Evolutionary conservation across 768 basidiomycete species (phyloP).

Genomic region (Ephemerocybe angulata): DNA sequence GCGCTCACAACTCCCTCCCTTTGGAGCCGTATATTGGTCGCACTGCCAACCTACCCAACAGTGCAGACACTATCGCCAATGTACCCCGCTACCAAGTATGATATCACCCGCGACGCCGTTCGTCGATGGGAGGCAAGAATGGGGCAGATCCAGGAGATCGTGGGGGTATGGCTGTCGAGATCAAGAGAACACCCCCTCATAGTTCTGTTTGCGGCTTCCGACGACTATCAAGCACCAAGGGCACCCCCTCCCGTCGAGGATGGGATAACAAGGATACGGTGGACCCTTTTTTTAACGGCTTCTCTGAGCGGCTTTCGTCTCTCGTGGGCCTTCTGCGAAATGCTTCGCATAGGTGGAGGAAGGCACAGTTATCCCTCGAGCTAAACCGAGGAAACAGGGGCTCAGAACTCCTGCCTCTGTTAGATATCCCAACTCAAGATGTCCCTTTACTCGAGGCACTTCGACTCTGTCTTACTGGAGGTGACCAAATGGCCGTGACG

Average conservation of each 20-base stretch:
- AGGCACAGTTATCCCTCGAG: too few species aligned
- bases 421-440: neutral
- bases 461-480: neutral
- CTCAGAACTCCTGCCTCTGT: neutral
- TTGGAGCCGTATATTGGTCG: neutral
- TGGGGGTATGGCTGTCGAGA: neutral
- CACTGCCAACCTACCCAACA: too few species aligned
- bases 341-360: too few species aligned
- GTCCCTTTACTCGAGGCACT: too few species aligned
- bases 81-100: neutral
- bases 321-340: too few species aligned
- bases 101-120: neutral
- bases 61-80: too few species aligned
- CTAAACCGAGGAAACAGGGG: neutral
- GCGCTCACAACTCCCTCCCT: neutral
- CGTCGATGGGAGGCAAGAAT: neutral
- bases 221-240: too few species aligned
- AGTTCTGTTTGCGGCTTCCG: too few species aligned
- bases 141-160: neutral
- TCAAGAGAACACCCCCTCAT: neutral
- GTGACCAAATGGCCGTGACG: neutral
- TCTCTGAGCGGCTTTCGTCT: too few species aligned
- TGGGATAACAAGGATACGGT: too few species aligned
- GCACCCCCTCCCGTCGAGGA: neutral
- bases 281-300: too few species aligned